Evolutionary conservation across 169 alveolate species (phyloP), one percentile per base, ranked within the genome.

Genomic region (Plasmodium cynomolgi): DNA sequence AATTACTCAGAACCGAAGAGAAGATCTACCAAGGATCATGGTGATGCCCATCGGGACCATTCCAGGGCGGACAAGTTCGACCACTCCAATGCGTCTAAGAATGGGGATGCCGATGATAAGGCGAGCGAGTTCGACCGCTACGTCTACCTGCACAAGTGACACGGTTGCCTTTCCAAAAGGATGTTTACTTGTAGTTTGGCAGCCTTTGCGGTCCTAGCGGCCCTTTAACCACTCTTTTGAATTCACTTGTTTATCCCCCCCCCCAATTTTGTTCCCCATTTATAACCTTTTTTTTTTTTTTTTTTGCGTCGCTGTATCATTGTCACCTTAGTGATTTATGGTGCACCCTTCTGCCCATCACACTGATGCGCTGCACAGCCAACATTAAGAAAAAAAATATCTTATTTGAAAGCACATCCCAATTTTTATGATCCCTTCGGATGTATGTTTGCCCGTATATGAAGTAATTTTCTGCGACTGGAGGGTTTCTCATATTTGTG

Each of bases 1-100:
- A 62, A 74, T 84, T 84, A 84, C 68, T 84, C 84, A 5, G 93
- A 84, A 31, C 33, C 77, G 39, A 84, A 84, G 39, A 84, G 79
- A 74, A 84, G 79, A 74, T 13, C 56, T 84, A 26, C 23, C 68
- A 84, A 74, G 39, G 84, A 84, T 84, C 47, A 75, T 84, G 84
- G 79, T 29, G 54, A 62, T 20, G 93, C 72, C n/a, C 37, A 29
- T 73, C 56, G 84, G 54, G 93, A 84, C 33, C 47, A 44, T 72
- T 71, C 92, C n/a, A 84, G 92, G 56, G 33, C 62, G 23, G 83
- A 84, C 72, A 84, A 71, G 33, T 68, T 41, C 8, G 92, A 84
- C 29, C 17, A 84, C 33, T 47, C 93, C 17, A 72, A 26, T 20
- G 8, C 39, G 37, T 50, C 84, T 29, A 73, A 84, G 37, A 84